A percentile compares a stretch with the other conserved stretches of the same genome.
Evolutionary conservation across 1,284 basidiomycete species (phyloP).

Genomic region (Polyporus tsugae): DNA sequence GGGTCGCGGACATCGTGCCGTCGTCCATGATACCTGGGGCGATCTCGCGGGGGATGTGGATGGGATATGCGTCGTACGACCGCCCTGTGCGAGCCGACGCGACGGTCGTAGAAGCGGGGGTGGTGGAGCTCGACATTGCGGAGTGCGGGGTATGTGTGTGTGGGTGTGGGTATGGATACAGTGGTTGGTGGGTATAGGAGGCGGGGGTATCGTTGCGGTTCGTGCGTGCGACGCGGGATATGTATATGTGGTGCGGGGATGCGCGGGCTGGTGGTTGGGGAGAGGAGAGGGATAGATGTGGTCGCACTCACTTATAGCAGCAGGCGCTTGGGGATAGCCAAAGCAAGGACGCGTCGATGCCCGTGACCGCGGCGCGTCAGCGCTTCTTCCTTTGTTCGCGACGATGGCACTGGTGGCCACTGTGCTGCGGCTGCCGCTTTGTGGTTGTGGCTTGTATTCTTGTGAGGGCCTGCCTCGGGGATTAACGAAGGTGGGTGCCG

Average conservation of each 20-base stretch:
- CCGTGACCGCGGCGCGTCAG: constrained; percentile 2
- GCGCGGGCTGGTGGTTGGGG: background rate
- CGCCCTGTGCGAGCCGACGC: background rate
- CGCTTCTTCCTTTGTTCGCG: background rate
- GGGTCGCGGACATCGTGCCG: constrained; percentile 5
- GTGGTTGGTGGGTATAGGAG: background rate
- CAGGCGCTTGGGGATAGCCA: background rate
- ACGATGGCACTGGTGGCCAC: background rate
- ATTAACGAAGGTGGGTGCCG: background rate
- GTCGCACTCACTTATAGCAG: constrained; percentile 7
- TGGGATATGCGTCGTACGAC: constrained; percentile 6
- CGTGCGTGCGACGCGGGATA: background rate
- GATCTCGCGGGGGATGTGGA: background rate
- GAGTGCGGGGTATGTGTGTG: background rate
- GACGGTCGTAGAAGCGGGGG: background rate
- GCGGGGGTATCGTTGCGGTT: background rate
- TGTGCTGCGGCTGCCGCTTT: constrained; percentile 1
- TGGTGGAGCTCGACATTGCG: background rate
- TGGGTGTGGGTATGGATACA: background rate
- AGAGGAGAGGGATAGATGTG: background rate
- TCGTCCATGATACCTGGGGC: background rate
- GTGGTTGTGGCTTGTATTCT: background rate
- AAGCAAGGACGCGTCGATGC: background rate
- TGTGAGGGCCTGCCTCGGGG: background rate
- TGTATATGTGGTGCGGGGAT: background rate